Percentiles rank a stretch among this genome's conserved stretches.
These are phyloP conservation scores for Ophiocordyceps camponoti-saundersi DNA, from an alignment of 2,329 filamentous ascomycete genomes.

Conservation along the genomic window DNA sequence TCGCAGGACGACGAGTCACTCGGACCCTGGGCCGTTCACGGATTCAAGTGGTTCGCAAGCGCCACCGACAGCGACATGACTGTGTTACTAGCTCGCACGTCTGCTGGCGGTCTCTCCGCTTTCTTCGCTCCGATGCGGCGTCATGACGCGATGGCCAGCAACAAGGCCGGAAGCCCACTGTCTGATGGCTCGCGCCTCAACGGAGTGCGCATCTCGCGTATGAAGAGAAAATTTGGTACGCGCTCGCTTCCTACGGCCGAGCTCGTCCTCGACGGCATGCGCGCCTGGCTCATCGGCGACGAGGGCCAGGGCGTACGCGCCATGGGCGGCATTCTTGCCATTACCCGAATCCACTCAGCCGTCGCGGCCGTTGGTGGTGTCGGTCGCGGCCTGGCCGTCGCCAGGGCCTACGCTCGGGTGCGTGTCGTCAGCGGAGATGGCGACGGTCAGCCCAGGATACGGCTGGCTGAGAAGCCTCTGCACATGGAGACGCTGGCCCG, in stretches of 20 bases:
- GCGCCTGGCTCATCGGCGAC: slow-evolving; percentile 48
- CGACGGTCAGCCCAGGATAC: slow-evolving; percentile 19
- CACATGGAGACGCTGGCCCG: slow-evolving; percentile 42
- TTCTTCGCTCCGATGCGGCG: slow-evolving; percentile 50
- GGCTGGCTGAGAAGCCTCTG: slow-evolving; percentile 32
- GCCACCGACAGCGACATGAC: slow-evolving; percentile 26
- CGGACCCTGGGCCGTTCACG: slow-evolving; percentile 42
- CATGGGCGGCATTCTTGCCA: slow-evolving; percentile 50
- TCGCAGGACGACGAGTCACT: slow-evolving; percentile 15
- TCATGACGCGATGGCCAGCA: slow-evolving; percentile 14
- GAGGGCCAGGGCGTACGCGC: slow-evolving; percentile 51
- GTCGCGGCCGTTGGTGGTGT: slow-evolving; percentile 33
- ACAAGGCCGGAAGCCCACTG: slow-evolving; percentile 9
- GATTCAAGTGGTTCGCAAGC: slow-evolving; percentile 43
- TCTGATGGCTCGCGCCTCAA: slow-evolving; percentile 33
- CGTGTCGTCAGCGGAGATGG: slow-evolving; percentile 30
- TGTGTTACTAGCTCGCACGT: slow-evolving; percentile 43
- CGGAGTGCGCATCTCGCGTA: slow-evolving; percentile 47
- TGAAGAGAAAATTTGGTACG: slow-evolving; percentile 61
- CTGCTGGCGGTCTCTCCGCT: slow-evolving; percentile 30
- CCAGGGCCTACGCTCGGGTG: slow-evolving; percentile 39
- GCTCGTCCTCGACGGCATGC: slow-evolving; percentile 45
- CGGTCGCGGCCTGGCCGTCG: slow-evolving; percentile 38
- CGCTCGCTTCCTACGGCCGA: slow-evolving; percentile 56
- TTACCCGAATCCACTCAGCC: slow-evolving; percentile 44